Evolutionary conservation across 495 filamentous ascomycete genomes (phyloP).

Genomic region (Cercophora newfieldiana): DNA sequence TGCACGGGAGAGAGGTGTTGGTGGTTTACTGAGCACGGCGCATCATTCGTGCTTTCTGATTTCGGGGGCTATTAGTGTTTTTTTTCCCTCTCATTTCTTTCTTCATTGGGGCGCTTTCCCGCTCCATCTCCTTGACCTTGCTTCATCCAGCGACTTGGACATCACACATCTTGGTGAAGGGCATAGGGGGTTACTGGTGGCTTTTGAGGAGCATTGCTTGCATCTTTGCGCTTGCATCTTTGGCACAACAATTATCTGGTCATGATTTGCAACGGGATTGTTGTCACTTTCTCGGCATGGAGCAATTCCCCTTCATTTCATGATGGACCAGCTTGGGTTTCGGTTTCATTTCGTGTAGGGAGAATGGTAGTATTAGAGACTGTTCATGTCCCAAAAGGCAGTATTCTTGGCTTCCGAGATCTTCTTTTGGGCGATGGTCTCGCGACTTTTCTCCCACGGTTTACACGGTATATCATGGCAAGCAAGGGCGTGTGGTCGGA

Average conservation of each 20-base stretch:
- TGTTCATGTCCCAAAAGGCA: conserved; percentile 16
- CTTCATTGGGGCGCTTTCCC: conserved; percentile 8
- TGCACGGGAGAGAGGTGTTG: not conserved
- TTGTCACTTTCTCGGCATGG: conserved; percentile 12
- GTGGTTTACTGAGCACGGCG: not conserved
- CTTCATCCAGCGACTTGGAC: conserved; percentile 17
- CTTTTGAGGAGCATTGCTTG: conserved; percentile 11
- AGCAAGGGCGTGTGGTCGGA: conserved; percentile 21
- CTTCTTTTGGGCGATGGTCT: conserved; percentile 27
- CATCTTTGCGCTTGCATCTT: conserved; percentile 20
- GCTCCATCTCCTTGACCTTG: not conserved
- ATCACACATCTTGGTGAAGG: conserved; percentile 20
- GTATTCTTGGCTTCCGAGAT: conserved; percentile 21
- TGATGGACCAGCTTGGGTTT: conserved; percentile 8
- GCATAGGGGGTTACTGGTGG: conserved; percentile 11
- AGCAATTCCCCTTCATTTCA: conserved; percentile 25
- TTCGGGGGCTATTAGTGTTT: conserved; percentile 14
- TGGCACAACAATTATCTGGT: conserved; percentile 22
- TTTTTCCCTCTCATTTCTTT: too few species aligned
- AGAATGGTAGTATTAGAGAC: conserved; percentile 21
- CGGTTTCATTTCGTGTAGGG: conserved; percentile 18
- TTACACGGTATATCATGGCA: conserved; percentile 29
- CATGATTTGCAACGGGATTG: conserved; percentile 23
- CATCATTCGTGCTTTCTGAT: not conserved
- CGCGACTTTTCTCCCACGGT: conserved; percentile 26